phyloP scores from a whole-genome alignment of 163 green algal species.

The Volvox carteri region DNA sequence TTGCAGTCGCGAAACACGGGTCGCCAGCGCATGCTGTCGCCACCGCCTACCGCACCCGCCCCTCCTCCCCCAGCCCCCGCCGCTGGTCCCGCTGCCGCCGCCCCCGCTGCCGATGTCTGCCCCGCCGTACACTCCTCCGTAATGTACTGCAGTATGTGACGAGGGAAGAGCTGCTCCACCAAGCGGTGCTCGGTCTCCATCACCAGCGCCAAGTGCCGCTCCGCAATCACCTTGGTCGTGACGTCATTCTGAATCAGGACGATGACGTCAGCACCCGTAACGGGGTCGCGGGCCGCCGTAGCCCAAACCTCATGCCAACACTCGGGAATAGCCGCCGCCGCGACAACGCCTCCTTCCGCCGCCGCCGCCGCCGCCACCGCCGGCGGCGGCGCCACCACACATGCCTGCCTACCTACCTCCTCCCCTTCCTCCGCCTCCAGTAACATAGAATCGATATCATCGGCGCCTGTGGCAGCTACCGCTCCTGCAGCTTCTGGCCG shows the following conservation, averaged over 20 bases:
- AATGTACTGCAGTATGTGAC: constrained; percentile 50
- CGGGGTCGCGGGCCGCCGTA: neutral
- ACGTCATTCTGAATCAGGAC: constrained; percentile 33
- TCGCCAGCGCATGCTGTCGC: neutral
- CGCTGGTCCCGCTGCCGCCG: neutral
- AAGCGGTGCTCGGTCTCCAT: constrained; percentile 50
- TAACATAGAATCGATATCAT: too few species aligned
- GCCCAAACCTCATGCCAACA: constrained; percentile 46
- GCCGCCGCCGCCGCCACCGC: neutral
- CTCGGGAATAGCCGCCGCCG: neutral
- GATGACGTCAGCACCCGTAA: neutral
- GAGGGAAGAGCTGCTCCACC: constrained; percentile 50
- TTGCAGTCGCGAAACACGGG: constrained; percentile 40
- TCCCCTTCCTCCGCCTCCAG: too few species aligned
- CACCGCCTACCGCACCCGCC: neutral
- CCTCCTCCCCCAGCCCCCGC: neutral
- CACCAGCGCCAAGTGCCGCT: constrained; percentile 43
- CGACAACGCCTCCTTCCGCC: neutral
- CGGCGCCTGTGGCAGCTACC: too few species aligned
- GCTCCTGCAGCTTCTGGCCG: too few species aligned
- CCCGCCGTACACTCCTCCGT: constrained; percentile 32
- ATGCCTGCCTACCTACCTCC: too few species aligned
- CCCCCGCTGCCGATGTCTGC: too few species aligned
- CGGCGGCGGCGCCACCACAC: too few species aligned
- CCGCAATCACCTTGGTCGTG: constrained; percentile 30